These are phyloP conservation scores for Orbilia blumenaviensis DNA, from an alignment of 2,329 filamentous ascomycete genomes.

Conservation along the genomic window DNA sequence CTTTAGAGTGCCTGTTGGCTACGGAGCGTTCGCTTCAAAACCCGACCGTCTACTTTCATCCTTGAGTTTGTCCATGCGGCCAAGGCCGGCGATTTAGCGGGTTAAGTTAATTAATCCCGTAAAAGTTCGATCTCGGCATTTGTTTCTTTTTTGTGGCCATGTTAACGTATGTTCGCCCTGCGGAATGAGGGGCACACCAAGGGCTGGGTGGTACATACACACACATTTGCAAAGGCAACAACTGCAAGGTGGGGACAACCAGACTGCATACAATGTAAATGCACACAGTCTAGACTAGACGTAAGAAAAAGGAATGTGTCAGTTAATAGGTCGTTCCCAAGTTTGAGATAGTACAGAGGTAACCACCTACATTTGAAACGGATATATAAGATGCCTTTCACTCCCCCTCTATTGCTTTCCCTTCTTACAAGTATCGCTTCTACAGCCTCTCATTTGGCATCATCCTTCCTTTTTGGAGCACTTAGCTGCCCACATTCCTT, in stretches of 20 bases:
- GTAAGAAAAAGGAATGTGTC: slow-evolving; percentile 41
- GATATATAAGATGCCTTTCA: slow-evolving; percentile 34
- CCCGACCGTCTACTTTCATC: slow-evolving; percentile 23
- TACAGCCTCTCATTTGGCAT: slow-evolving; percentile 46
- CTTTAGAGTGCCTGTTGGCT: slow-evolving; percentile 6
- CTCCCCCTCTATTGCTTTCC: slow-evolving; percentile 30
- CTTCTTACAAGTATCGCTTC: slow-evolving; percentile 11
- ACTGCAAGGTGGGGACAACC: neutral
- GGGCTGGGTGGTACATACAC: slow-evolving; percentile 12
- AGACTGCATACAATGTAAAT: neutral
- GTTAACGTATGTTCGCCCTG: neutral
- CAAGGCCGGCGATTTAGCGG: slow-evolving; percentile 18
- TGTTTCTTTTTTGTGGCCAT: neutral
- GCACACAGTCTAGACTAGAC: neutral
- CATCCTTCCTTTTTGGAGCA: slow-evolving; percentile 40
- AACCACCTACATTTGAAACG: slow-evolving; percentile 33
- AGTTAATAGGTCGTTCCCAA: slow-evolving; percentile 4
- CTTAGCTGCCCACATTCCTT: slow-evolving; percentile 42
- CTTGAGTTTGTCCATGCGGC: slow-evolving; percentile 5
- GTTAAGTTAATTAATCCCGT: slow-evolving; percentile 12
- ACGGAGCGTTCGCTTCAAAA: slow-evolving; percentile 16
- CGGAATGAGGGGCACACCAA: slow-evolving; percentile 14
- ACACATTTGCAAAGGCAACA: neutral
- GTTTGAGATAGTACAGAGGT: slow-evolving; percentile 17
- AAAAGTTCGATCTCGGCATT: slow-evolving; percentile 10